Conservation (phyloP, 352 stramenopile species). For the Pythium dissotocum region DNA sequence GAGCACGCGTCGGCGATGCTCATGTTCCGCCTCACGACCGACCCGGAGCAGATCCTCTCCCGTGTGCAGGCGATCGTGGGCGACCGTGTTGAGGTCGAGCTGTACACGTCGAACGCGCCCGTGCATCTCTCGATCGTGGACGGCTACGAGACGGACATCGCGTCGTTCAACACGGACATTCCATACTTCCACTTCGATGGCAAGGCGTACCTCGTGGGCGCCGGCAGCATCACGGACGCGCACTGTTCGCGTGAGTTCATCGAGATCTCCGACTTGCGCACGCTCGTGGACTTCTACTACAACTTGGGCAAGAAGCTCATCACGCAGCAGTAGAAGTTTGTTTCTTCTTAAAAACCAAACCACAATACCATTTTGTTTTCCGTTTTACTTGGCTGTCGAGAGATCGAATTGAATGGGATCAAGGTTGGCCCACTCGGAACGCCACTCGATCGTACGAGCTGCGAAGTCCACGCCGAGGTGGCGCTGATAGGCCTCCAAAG, state of each 20-base stretch:
- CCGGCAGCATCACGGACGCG: slow-evolving; percentile 72
- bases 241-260: slow-evolving; percentile 78
- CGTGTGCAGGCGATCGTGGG: slow-evolving; percentile 69
- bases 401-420: slow-evolving; percentile 70
- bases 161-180: slow-evolving; percentile 90
- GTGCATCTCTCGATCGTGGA: slow-evolving; percentile 80
- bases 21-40: slow-evolving; percentile 85
- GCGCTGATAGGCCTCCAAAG: slow-evolving; percentile 48
- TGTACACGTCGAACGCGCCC: slow-evolving; percentile 84
- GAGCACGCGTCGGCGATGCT: slow-evolving; percentile 85
- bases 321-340: slow-evolving; percentile 37
- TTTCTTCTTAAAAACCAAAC: background rate
- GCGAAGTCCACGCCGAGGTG: slow-evolving; percentile 58
- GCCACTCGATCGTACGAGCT: slow-evolving; percentile 45
- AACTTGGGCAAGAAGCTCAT: slow-evolving; percentile 68
- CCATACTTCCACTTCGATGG: slow-evolving; percentile 85
- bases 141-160: slow-evolving; percentile 84
- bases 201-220: slow-evolving; percentile 77
- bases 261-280: slow-evolving; percentile 61
- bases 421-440: slow-evolving; percentile 51
- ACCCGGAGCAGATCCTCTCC: slow-evolving; percentile 67
- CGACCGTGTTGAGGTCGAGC: slow-evolving; percentile 60
- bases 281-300: slow-evolving; percentile 72
- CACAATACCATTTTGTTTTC: background rate
- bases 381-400: slow-evolving; percentile 18